A percentile compares a stretch with the other conserved stretches of the same genome.
These are phyloP conservation scores for Boletus tylopilopsis DNA, from an alignment of 768 basidiomycete genomes.

Conservation along the genomic window DNA sequence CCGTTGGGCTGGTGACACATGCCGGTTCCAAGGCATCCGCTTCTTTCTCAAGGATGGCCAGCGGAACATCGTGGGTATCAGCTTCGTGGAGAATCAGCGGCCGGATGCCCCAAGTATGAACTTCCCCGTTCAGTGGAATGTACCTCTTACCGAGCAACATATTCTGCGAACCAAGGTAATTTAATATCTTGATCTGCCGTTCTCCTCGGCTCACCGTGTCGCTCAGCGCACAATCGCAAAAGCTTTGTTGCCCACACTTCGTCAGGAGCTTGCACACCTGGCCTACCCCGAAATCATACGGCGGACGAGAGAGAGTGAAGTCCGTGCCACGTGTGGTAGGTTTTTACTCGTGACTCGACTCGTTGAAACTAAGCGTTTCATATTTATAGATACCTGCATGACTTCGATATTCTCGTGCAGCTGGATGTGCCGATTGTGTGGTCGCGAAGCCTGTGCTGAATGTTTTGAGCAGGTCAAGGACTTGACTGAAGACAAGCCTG, in stretches of 20 bases:
- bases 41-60: conserved; percentile 66
- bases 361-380: conserved; percentile 6
- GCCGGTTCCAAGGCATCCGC: conserved; percentile 82
- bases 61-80: conserved; percentile 58
- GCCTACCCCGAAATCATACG: conserved; percentile 55
- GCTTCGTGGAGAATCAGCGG: conserved; percentile 64
- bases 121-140: conserved; percentile 65
- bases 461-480: conserved; percentile 72
- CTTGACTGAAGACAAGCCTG: conserved; percentile 51
- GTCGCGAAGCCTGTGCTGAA: conserved; percentile 83
- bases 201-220: conserved; percentile 11
- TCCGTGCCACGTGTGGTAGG: conserved; percentile 82
- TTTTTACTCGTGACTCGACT: conserved; percentile 8
- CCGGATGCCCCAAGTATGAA: conserved; percentile 58
- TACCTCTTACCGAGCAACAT: conserved; percentile 45
- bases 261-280: conserved; percentile 62
- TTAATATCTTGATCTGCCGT: not conserved
- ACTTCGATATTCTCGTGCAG: conserved; percentile 87
- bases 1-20: conserved; percentile 85
- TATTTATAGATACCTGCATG: conserved; percentile 77
- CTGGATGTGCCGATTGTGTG: conserved; percentile 91
- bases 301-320: conserved; percentile 74
- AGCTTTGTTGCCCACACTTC: conserved; percentile 64
- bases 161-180: conserved; percentile 60
- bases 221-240: conserved; percentile 61